Evolutionary conservation across 208 protist genomes (phyloP).

Genomic region (Trypanosoma caninum): DNA sequence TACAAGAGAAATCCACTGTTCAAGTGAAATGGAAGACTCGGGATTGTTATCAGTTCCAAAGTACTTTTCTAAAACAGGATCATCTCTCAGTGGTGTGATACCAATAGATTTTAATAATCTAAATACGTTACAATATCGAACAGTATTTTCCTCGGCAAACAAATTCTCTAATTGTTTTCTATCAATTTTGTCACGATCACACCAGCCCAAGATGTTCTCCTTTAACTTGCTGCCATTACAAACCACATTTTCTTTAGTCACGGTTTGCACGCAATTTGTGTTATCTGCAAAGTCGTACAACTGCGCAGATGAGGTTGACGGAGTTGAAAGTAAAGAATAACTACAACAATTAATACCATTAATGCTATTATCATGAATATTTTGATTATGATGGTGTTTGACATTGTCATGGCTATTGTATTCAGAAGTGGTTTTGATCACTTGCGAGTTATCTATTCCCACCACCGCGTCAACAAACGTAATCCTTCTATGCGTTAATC

Average conservation of each 20-base stretch:
- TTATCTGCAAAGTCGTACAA: too few species aligned
- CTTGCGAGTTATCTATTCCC: neutral
- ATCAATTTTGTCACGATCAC: neutral
- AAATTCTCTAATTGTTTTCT: neutral
- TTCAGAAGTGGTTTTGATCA: too few species aligned
- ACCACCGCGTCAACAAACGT: conserved; percentile 14
- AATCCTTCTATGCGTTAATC: neutral
- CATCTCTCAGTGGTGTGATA: neutral
- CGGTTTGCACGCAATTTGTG: too few species aligned
- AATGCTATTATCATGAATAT: too few species aligned
- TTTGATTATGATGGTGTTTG: too few species aligned
- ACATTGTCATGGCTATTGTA: too few species aligned
- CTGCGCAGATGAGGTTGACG: too few species aligned
- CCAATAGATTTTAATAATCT: conserved; percentile 12
- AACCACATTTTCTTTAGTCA: neutral
- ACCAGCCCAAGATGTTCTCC: neutral
- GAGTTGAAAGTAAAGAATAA: too few species aligned
- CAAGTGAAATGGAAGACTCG: neutral
- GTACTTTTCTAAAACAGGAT: conserved; percentile 2
- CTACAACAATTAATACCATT: too few species aligned
- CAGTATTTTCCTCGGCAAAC: neutral
- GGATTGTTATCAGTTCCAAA: conserved; percentile 1
- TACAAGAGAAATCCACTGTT: conserved; percentile 15
- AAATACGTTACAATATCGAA: conserved; percentile 16
- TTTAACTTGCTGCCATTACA: neutral